Conservation (phyloP, 192 early-diverging fungal genomes). For the Coemansia sp. region DNA sequence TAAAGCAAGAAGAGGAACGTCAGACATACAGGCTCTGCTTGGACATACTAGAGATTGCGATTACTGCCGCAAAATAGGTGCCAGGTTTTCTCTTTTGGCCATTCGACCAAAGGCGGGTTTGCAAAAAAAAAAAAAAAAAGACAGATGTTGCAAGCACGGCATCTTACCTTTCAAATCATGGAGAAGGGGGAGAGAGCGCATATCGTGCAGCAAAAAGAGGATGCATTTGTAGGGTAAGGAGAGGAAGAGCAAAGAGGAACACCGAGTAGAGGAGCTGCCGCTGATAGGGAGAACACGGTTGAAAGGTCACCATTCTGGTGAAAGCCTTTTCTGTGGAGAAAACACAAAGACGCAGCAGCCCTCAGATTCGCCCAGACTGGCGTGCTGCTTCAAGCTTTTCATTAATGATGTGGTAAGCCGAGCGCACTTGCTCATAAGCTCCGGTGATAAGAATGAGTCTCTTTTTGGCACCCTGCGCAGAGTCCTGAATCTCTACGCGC, state of each 20-base stretch:
- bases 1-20: not conserved
- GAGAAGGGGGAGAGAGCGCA: not conserved
- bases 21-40: not conserved
- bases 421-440: constrained; percentile 48
- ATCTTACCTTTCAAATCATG: constrained; percentile 3
- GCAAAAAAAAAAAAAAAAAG: not conserved
- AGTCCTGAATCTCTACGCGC: constrained; percentile 52
- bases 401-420: constrained; percentile 50
- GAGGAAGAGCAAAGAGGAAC: not conserved
- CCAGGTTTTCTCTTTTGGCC: not conserved
- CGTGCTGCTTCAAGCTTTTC: constrained; percentile 38
- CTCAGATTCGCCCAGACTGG: constrained; percentile 18
- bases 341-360: no score
- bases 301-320: no score
- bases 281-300: not conserved
- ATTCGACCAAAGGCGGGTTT: not conserved
- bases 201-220: not conserved
- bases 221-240: not conserved
- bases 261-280: not conserved
- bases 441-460: constrained; percentile 48
- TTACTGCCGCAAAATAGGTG: not conserved
- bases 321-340: no score
- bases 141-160: not conserved
- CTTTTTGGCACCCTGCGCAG: constrained; percentile 42
- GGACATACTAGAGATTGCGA: not conserved